phyloP scores from a whole-genome alignment of 768 basidiomycete genomes.

The Leucocoprinus sp. region DNA sequence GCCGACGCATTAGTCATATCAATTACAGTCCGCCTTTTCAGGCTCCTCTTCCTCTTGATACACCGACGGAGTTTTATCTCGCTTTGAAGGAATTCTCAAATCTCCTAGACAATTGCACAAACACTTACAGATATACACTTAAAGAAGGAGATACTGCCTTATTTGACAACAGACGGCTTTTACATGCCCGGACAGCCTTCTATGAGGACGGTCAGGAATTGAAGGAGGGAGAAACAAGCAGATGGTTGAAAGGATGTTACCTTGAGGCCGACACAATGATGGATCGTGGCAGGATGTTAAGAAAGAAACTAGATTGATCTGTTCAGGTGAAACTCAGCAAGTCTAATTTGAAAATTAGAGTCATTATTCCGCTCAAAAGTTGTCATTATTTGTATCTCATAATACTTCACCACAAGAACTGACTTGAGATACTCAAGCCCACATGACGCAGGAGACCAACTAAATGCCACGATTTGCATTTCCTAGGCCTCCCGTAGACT shows the following conservation, averaged over 20 bases:
- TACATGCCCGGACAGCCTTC: slow-evolving; percentile 85
- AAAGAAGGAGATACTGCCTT: slow-evolving; percentile 79
- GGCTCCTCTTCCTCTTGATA: slow-evolving; percentile 56
- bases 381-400: no score
- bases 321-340: no score
- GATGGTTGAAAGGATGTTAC: slow-evolving; percentile 92
- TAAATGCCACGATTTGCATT: no score
- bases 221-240: slow-evolving; percentile 43
- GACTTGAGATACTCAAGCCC: no score
- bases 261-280: slow-evolving; percentile 58
- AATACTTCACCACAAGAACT: no score
- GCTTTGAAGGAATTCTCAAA: slow-evolving; percentile 57
- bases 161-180: slow-evolving; percentile 86
- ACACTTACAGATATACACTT: slow-evolving; percentile 57
- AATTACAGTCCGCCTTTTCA: slow-evolving; percentile 97
- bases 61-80: slow-evolving; percentile 48
- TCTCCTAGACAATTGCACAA: slow-evolving; percentile 43
- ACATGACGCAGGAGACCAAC: no score
- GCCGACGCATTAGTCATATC: slow-evolving; percentile 45
- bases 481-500: no score
- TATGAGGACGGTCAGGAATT: slow-evolving; percentile 24
- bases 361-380: no score
- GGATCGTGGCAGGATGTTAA: slow-evolving; percentile 51
- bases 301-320: slow-evolving; percentile 16
- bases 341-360: no score